A percentile compares a stretch with the other conserved stretches of the same genome.
Evolutionary conservation across 1,139 yeast genomes (phyloP).

Genomic region (Sugiyamaella sp.): DNA sequence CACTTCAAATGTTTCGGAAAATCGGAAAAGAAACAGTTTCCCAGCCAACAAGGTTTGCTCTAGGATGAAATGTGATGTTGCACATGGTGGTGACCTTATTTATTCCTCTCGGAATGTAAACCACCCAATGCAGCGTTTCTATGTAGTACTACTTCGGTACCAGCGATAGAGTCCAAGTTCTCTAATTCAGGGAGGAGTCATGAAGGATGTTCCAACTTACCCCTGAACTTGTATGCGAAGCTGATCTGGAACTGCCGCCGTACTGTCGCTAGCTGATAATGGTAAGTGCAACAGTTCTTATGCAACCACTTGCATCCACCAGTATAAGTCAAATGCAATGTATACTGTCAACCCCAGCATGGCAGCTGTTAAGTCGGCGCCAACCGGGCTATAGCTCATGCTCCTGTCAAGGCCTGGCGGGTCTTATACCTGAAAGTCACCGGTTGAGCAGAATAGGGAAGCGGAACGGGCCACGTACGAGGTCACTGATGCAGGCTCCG

Average conservation of each 20-base stretch:
- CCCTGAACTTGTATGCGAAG: conserved; percentile 1
- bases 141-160: too few relatives aligned
- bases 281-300: neutral
- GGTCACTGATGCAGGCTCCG: too few relatives aligned
- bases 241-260: neutral
- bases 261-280: neutral
- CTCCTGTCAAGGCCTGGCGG: too few relatives aligned
- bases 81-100: too few relatives aligned
- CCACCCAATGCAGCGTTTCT: too few relatives aligned
- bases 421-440: too few relatives aligned
- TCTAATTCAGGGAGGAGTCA: too few relatives aligned
- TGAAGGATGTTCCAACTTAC: neutral
- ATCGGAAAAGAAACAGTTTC: neutral
- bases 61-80: neutral
- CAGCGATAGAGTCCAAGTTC: too few relatives aligned
- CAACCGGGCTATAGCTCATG: too few relatives aligned
- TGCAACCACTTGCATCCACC: neutral
- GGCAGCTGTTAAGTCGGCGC: neutral
- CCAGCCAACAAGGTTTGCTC: neutral
- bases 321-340: neutral
- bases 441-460: too few relatives aligned
- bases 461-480: too few relatives aligned
- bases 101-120: too few relatives aligned
- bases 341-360: neutral
- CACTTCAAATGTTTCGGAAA: neutral